These are phyloP conservation scores for Dioscorea dumetorum DNA, from an alignment of 106 monocot genomes.

Conservation along the genomic window DNA sequence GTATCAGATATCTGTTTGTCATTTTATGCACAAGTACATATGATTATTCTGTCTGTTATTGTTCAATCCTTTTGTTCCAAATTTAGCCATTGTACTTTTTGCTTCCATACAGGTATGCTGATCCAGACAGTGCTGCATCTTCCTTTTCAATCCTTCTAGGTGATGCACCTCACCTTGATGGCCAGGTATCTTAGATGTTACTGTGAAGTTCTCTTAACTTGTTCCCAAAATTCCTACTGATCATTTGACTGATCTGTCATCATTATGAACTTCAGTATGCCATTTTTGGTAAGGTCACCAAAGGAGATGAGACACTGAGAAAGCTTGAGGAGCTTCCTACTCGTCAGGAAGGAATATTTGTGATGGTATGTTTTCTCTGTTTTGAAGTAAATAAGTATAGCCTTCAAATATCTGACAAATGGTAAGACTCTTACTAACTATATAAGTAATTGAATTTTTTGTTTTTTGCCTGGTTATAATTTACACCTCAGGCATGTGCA, in stretches of 20 bases:
- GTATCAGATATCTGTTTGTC: neutral
- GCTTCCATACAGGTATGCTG: constrained; percentile 54
- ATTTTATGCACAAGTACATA: neutral
- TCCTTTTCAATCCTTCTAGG: constrained; percentile 97
- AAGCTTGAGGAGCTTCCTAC: constrained; percentile 93
- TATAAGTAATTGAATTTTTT: neutral
- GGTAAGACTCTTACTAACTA: too few species aligned
- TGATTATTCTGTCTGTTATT: neutral
- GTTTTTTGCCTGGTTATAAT: neutral
- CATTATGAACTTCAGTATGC: constrained; percentile 56
- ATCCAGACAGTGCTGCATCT: constrained; percentile 82
- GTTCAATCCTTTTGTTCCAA: neutral
- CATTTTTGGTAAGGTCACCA: constrained; percentile 87
- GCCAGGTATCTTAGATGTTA: constrained; percentile 38
- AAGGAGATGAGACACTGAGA: constrained; percentile 81
- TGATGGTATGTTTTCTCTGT: constrained; percentile 56
- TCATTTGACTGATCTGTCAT: neutral
- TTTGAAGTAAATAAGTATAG: neutral
- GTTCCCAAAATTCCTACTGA: too few species aligned
- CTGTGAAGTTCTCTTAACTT: neutral
- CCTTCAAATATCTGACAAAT: neutral
- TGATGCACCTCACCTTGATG: constrained; percentile 92
- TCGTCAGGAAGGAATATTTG: constrained; percentile 93
- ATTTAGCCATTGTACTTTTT: neutral
- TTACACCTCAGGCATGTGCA: neutral